Conservation (phyloP, 345 rosid genomes). For the Citrus australasica region DNA sequence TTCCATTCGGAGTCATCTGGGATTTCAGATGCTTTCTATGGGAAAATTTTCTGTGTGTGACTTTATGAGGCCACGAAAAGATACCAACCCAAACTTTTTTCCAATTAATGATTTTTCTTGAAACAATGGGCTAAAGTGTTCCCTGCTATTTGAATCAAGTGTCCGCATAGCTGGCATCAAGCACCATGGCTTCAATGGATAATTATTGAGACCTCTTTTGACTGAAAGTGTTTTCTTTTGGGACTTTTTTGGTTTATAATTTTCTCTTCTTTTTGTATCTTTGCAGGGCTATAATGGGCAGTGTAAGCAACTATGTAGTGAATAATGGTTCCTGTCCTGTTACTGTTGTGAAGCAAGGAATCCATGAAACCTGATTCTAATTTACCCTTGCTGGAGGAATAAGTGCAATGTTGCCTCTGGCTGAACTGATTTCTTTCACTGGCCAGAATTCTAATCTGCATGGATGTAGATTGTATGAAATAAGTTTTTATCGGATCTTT, state of each 20-base stretch:
- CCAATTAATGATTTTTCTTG: background rate
- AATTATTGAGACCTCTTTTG: background rate
- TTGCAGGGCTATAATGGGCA: constrained; percentile 69
- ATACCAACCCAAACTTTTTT: background rate
- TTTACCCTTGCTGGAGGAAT: background rate
- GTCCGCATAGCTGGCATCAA: background rate
- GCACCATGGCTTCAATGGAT: background rate
- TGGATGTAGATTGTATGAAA: background rate
- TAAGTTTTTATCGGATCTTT: background rate
- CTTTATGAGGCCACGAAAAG: background rate
- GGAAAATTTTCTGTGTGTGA: background rate
- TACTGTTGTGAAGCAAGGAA: constrained; percentile 58
- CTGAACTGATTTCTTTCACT: background rate
- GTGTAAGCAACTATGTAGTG: constrained; percentile 82
- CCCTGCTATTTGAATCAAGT: background rate
- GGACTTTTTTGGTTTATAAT: background rate
- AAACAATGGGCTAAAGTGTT: background rate
- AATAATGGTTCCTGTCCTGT: constrained; percentile 71
- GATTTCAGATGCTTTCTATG: background rate
- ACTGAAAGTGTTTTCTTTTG: background rate
- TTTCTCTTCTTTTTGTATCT: background rate
- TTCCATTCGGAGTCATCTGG: background rate
- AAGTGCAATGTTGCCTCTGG: constrained; percentile 10
- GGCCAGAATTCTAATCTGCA: background rate
- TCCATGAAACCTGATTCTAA: constrained; percentile 14